Percentiles rank a stretch among this genome's conserved stretches.
These are phyloP conservation scores for Crinitomyces ghanaensis DNA, from an alignment of 805 yeast species.

Conservation along the genomic window DNA sequence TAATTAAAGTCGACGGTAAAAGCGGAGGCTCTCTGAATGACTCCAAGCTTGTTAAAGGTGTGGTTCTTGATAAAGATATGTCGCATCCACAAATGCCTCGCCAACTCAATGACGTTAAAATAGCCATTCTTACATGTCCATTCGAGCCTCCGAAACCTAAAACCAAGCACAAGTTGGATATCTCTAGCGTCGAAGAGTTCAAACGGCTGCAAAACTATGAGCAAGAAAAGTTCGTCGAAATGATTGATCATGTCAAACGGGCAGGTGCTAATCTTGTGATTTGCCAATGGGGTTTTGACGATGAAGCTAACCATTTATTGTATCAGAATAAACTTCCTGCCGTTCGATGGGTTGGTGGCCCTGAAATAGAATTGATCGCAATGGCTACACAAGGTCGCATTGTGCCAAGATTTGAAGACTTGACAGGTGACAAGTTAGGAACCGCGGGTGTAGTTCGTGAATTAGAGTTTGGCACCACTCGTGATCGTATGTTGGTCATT, in stretches of 20 bases:
- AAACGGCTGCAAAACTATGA: constrained; percentile 84
- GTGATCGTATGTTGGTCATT: constrained; percentile 89
- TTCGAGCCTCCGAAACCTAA: constrained; percentile 99
- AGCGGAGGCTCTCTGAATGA: constrained; percentile 91
- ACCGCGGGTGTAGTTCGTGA: constrained; percentile 76
- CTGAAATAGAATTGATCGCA: constrained; percentile 89
- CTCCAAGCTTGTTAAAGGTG: constrained; percentile 79
- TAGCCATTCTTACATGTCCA: constrained; percentile 95
- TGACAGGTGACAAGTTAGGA: constrained; percentile 73
- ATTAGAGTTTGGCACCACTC: constrained; percentile 89
- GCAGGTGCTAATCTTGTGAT: constrained; percentile 94
- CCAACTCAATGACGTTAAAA: constrained; percentile 60
- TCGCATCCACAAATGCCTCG: constrained; percentile 99
- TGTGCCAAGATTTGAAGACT: constrained; percentile 94
- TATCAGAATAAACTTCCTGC: constrained; percentile 86
- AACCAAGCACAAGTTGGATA: constrained; percentile 94
- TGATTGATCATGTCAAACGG: constrained; percentile 76
- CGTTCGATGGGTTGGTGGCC: constrained; percentile 98
- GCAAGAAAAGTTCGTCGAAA: constrained; percentile 77
- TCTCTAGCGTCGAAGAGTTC: constrained; percentile 88
- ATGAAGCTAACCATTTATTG: constrained; percentile 91
- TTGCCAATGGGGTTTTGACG: constrained; percentile 99
- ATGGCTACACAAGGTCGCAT: constrained; percentile 96
- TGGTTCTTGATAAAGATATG: constrained; percentile 88
- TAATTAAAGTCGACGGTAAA: constrained; percentile 90